Conservation (phyloP, 768 basidiomycete genomes). For the Boletellus ananiceps region DNA sequence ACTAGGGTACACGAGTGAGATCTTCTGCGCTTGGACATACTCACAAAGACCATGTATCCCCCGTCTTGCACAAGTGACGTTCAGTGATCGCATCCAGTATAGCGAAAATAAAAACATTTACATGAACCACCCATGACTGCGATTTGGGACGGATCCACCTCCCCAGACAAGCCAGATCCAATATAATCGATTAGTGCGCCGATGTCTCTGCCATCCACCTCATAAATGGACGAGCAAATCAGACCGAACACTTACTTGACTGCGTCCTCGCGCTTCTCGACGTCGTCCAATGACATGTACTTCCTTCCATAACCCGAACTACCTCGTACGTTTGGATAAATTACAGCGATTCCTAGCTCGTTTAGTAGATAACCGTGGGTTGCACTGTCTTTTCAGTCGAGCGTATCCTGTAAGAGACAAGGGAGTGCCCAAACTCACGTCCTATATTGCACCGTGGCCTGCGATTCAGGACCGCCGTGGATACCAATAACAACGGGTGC, state of each 20-base stretch:
- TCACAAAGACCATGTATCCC: constrained; percentile 39
- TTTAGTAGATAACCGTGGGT: constrained; percentile 41
- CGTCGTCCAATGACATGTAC: constrained; percentile 38
- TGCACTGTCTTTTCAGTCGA: constrained; percentile 17
- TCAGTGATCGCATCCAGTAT: neutral
- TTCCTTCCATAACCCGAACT: constrained; percentile 40
- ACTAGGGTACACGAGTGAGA: neutral
- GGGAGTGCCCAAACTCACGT: constrained; percentile 21
- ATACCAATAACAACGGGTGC: constrained; percentile 35
- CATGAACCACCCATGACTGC: constrained; percentile 42
- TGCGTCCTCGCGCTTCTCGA: constrained; percentile 40
- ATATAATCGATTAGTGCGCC: constrained; percentile 36
- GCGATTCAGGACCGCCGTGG: constrained; percentile 38
- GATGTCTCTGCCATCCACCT: constrained; percentile 31
- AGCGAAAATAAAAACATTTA: constrained; percentile 12
- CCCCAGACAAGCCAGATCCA: constrained; percentile 26
- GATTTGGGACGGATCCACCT: constrained; percentile 35
- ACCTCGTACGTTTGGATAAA: constrained; percentile 42
- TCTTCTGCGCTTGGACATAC: constrained; percentile 2
- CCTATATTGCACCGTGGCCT: constrained; percentile 32
- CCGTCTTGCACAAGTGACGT: constrained; percentile 25
- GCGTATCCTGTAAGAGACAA: neutral
- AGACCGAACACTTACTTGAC: constrained; percentile 31
- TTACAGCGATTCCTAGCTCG: constrained; percentile 37
- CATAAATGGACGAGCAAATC: neutral